Evolutionary conservation across 352 stramenopile species (phyloP), one percentile per base, ranked within the genome.

Genomic region (Pythium folliculosum): DNA sequence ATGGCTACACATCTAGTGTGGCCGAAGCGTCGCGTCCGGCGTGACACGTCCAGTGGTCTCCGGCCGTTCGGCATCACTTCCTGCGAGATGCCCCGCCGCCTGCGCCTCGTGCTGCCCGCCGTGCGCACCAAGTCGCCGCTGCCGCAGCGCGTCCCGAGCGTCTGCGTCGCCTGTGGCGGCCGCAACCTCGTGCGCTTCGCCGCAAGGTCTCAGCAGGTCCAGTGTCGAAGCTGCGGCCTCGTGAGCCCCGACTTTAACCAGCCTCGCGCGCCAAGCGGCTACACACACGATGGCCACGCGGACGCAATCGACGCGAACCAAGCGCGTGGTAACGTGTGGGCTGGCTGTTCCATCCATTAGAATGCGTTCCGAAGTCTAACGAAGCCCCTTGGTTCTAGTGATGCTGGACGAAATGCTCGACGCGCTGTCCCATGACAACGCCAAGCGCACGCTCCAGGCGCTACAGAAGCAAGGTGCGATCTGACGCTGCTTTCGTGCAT

Each of bases 81-180:
- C 27, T 10, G 1, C 44, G 23, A 23, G 8, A 63, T 63, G 56
- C 44, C 56, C 8, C 62, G 62, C 43, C 62, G 52, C 43, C n/a
- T 38, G 17, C 60, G 60, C 30, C 16, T 53, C 25, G 56, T 50
- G n/a, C 38, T 49, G 37, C 38, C 49, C 16, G 23, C n/a, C 16
- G 10, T 44, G 30, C 13, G 10, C 19, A 21, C 30, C 38, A 65
- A 50, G 40, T 66, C 64, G n/a, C 55, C 52, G 5, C 25, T 60
- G 5, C 51, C 65, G 22, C 60, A 72, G 52, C 35, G 49, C 22
- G 57, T 76, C 13, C 70, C 69, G 27, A 80, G 80, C 71, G 81
- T 78, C 27, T 90, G 82, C 48, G 69, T 90, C 32, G 77, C 75
- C 23, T 90, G 82, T 35, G 82, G 80, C 9, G 76, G 72, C 27